Base-by-base conservation (phyloP, 805 yeast species). In the Metschnikowia dekortorum region DNA sequence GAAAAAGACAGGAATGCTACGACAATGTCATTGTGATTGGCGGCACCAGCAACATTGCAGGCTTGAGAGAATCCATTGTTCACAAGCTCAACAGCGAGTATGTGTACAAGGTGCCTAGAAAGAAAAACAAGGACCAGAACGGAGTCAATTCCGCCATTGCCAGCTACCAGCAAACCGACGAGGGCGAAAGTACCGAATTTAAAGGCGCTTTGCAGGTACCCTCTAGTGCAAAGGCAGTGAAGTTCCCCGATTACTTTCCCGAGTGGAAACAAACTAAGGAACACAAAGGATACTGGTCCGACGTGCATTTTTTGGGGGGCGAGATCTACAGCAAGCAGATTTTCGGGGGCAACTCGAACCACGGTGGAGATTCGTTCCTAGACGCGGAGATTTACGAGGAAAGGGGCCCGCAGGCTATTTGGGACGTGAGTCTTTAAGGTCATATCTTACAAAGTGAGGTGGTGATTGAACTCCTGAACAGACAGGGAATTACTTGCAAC, bases 161-260 rank as follows among this genome's bases (percentile, higher is more conserved):
- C 36, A 73, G 71, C 11, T 74, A 72, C 53, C 78, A 76, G 53
- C 76, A 66, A 60, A 67, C 73, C 1, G 76, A 74, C 41, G 76
- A 71, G 13, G 58, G 46, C 14, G 65, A 57, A 39, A 48, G 48
- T 13, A 30, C 52, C 16, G 58, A 56, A 10, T 51, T 47, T 39
- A 48, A 38, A 26, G 58, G 54, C n/a, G 50, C 53, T 53, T 55
- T 76, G 46, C 98, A 92, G 69, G 90, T 85, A 2, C 98, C 97
- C 22, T 82, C 83, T n/a, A 74, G 83, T 11, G 78, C 91, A 49
- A 82, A 79, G 56, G 63, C 82, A 45, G 82, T 84, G 28, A 84
- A 85, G 60, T 78, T 82, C 65, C 95, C 97, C 0, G 98, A 92
- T 49, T 91, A 92, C 67, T 92, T 92, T 69, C 88, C 96, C 1